Percentiles rank a stretch among this genome's conserved stretches.
Conservation (phyloP, 768 basidiomycete genomes). For the Imleria badia region DNA sequence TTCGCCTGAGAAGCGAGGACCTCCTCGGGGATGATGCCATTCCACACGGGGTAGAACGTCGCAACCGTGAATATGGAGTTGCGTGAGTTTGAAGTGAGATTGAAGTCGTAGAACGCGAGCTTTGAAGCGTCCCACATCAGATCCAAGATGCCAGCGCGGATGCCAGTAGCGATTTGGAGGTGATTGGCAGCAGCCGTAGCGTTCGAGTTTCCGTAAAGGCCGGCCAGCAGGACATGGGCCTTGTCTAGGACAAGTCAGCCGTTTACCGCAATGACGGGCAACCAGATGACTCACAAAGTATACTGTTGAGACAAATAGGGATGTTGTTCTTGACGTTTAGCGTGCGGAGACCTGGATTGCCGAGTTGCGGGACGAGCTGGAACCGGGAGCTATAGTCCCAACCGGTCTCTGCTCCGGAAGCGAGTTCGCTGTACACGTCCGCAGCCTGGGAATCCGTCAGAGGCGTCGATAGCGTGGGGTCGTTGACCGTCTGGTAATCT, state of each 20-base stretch:
- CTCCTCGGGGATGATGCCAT: conserved; percentile 76
- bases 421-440: conserved; percentile 82
- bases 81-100: conserved; percentile 64
- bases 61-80: conserved; percentile 70
- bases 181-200: conserved; percentile 48
- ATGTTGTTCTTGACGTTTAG: conserved; percentile 70
- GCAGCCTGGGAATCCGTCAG: conserved; percentile 60
- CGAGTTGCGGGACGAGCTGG: conserved; percentile 32
- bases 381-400: conserved; percentile 47
- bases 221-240: conserved; percentile 57
- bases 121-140: conserved; percentile 81
- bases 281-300: conserved; percentile 60
- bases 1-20: conserved; percentile 54
- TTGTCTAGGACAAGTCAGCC: conserved; percentile 46
- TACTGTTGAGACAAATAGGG: conserved; percentile 80
- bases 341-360: conserved; percentile 59
- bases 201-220: conserved; percentile 55
- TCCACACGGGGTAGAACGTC: conserved; percentile 86
- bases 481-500: conserved; percentile 82
- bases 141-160: conserved; percentile 77
- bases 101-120: conserved; percentile 92
- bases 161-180: conserved; percentile 49
- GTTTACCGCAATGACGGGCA: neutral
- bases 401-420: conserved; percentile 84
- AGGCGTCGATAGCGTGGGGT: conserved; percentile 50